These are phyloP conservation scores for Davidsoniella virescens DNA, from an alignment of 2,329 filamentous ascomycete species.

Conservation along the genomic window DNA sequence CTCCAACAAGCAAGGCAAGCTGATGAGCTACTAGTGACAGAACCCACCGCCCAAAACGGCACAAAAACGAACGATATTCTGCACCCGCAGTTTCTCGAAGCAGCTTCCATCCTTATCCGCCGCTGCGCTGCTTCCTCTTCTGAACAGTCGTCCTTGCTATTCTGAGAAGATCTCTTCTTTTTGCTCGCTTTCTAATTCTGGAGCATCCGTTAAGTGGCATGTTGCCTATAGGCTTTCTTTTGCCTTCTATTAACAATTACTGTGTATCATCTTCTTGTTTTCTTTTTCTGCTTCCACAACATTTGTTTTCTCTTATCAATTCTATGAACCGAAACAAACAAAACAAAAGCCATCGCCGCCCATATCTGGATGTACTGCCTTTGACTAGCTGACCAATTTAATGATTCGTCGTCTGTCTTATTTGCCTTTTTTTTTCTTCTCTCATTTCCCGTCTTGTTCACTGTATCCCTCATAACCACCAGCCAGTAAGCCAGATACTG, in stretches of 20 bases:
- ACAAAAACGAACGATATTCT: neutral
- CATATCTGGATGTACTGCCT: too few relatives aligned
- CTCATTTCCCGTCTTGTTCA: too few relatives aligned
- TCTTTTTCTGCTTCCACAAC: neutral
- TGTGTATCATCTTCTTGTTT: neutral
- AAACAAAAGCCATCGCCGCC: too few relatives aligned
- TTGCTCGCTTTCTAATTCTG: neutral
- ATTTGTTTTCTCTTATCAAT: neutral
- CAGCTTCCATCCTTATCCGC: too few relatives aligned
- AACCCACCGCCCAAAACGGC: neutral
- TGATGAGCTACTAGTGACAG: neutral
- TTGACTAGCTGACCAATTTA: too few relatives aligned
- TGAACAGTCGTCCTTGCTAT: neutral
- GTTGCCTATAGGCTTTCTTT: neutral
- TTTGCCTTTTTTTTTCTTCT: too few relatives aligned
- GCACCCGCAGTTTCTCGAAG: too few relatives aligned
- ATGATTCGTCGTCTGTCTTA: too few relatives aligned
- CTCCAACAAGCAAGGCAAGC: neutral
- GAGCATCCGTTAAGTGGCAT: neutral
- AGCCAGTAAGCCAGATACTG: too few relatives aligned
- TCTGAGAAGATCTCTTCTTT: neutral
- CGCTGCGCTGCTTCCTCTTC: too few relatives aligned
- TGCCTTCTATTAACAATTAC: neutral
- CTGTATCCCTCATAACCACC: too few relatives aligned
- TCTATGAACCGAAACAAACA: neutral